These are phyloP conservation scores for Sclerotinia nivalis DNA, from an alignment of 2,329 filamentous ascomycete species.

Conservation along the genomic window DNA sequence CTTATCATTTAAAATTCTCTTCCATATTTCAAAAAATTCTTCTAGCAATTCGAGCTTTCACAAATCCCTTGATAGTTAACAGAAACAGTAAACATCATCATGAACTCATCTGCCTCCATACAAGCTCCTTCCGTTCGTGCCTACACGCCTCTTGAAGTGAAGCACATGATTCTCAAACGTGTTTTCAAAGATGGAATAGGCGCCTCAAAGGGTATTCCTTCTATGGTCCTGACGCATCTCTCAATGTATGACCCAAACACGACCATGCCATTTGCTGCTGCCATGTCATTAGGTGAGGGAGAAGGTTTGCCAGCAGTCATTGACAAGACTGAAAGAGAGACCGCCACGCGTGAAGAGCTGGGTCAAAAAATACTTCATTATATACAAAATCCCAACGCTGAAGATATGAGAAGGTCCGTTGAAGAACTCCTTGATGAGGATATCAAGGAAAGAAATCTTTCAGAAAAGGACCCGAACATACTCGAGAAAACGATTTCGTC, in stretches of 20 bases:
- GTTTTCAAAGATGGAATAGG: background rate
- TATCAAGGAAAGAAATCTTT: background rate
- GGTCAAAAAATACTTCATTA: background rate
- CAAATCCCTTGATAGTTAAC: background rate
- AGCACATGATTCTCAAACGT: background rate
- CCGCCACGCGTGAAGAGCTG: background rate
- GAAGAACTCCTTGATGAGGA: background rate
- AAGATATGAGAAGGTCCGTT: background rate
- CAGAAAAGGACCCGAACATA: background rate
- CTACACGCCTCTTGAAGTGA: conserved; percentile 2
- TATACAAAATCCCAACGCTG: background rate
- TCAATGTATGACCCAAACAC: background rate
- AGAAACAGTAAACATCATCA: background rate
- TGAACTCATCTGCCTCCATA: background rate
- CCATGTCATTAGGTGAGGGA: conserved; percentile 3
- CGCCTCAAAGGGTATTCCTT: background rate
- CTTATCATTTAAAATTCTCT: background rate
- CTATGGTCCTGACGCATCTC: background rate
- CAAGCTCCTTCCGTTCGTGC: background rate
- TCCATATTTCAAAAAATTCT: background rate
- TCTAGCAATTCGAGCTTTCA: background rate
- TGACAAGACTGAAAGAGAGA: background rate
- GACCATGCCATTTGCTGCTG: background rate
- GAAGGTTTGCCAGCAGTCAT: background rate
- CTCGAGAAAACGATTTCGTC: background rate